A percentile compares a stretch with the other conserved stretches of the same genome.
phyloP scores from a whole-genome alignment of 139 green algal species.

The Astrephomene gubernaculifera region DNA sequence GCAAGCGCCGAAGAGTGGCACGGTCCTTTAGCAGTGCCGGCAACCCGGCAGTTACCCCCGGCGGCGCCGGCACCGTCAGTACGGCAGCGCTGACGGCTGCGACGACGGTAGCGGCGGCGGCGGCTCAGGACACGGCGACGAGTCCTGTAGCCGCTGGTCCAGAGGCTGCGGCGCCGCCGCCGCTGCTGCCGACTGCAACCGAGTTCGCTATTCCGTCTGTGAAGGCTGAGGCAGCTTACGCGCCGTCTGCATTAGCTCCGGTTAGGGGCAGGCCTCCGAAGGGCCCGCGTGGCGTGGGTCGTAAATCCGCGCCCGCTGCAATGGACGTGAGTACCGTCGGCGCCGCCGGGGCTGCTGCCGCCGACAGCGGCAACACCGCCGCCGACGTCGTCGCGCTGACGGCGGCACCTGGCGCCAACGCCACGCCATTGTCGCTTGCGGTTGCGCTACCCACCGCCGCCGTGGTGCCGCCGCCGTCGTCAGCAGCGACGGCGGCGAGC shows the following conservation, averaged over 20 bases:
- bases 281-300: not conserved
- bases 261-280: not conserved
- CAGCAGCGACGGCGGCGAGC: not conserved
- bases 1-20: conserved; percentile 18
- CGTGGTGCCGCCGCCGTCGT: too few species aligned
- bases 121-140: not conserved
- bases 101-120: not conserved
- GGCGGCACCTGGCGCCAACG: not conserved
- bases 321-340: not conserved
- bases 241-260: not conserved
- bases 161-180: not conserved
- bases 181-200: too few species aligned
- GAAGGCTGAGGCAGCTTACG: not conserved
- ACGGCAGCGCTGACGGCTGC: not conserved
- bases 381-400: not conserved
- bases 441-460: not conserved
- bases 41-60: not conserved
- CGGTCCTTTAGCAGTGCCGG: not conserved
- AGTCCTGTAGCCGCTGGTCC: not conserved
- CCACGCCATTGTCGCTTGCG: not conserved
- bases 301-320: not conserved
- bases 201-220: not conserved
- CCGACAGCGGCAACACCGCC: not conserved
- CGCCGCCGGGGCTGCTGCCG: not conserved
- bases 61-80: not conserved